Evolutionary conservation across 1,284 basidiomycete species (phyloP).

Genomic region (Sanghuangporus weigelae): DNA sequence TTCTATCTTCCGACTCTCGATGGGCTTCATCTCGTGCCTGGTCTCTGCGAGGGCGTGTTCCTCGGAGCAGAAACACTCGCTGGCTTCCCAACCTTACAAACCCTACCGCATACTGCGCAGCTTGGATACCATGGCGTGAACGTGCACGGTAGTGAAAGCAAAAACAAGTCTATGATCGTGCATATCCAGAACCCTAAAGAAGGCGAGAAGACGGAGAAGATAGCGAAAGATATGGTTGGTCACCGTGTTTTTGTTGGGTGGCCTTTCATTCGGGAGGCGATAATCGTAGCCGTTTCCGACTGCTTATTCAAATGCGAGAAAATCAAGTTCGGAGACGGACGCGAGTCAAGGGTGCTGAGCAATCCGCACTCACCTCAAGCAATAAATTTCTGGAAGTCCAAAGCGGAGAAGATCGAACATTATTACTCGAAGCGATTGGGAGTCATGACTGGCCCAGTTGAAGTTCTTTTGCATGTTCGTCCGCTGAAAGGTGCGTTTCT

Average conservation of each 20-base stretch:
- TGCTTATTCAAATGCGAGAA: slow-evolving; percentile 85
- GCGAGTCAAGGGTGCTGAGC: slow-evolving; percentile 52
- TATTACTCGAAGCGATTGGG: slow-evolving; percentile 88
- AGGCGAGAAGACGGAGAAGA: slow-evolving; percentile 58
- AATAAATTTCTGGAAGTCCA: slow-evolving; percentile 68
- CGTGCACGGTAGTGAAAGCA: slow-evolving; percentile 86
- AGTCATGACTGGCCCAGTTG: slow-evolving; percentile 78
- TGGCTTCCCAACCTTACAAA: slow-evolving; percentile 94
- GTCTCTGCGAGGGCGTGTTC: slow-evolving; percentile 85
- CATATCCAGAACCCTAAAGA: slow-evolving; percentile 78
- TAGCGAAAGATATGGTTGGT: slow-evolving; percentile 75
- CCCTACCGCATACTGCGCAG: slow-evolving; percentile 73
- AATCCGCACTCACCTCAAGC: slow-evolving; percentile 70
- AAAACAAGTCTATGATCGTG: slow-evolving; percentile 91
- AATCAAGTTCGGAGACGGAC: slow-evolving; percentile 48
- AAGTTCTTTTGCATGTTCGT: slow-evolving; percentile 77
- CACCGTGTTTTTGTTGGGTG: slow-evolving; percentile 81
- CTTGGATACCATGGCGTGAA: slow-evolving; percentile 89
- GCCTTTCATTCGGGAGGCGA: slow-evolving; percentile 94
- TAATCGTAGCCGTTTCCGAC: slow-evolving; percentile 86
- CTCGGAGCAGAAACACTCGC: slow-evolving; percentile 86
- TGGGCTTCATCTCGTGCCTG: slow-evolving; percentile 81
- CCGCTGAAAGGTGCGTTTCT: slow-evolving; percentile 73
- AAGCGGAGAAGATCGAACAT: slow-evolving; percentile 77
- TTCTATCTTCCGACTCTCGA: slow-evolving; percentile 88